Conservation (phyloP, 1,284 basidiomycete genomes). For the Irpex lacteus region DNA sequence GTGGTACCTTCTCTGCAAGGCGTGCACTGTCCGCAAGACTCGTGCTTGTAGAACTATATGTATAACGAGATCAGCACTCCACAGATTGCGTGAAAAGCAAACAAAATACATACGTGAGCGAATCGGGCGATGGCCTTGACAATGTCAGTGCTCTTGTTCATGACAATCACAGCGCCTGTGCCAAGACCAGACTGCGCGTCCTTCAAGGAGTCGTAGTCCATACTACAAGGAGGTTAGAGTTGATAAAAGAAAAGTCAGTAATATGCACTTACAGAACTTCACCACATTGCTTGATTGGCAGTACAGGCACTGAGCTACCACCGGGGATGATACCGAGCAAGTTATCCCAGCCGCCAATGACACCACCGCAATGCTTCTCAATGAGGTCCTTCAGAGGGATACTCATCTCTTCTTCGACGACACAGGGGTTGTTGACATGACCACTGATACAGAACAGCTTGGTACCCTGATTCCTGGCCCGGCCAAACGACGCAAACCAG, state of each 20-base stretch:
- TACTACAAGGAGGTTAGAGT: slow-evolving; percentile 44
- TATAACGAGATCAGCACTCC: neutral
- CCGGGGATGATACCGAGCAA: slow-evolving; percentile 93
- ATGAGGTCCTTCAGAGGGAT: slow-evolving; percentile 93
- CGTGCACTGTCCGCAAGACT: slow-evolving; percentile 98
- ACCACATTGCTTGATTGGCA: slow-evolving; percentile 79
- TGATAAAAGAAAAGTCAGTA: neutral
- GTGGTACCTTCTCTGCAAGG: slow-evolving; percentile 96
- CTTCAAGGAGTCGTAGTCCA: slow-evolving; percentile 99
- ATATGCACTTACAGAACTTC: slow-evolving; percentile 73
- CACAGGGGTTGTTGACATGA: slow-evolving; percentile 98
- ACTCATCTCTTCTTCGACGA: slow-evolving; percentile 99
- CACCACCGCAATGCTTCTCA: slow-evolving; percentile 96
- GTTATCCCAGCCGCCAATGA: slow-evolving; percentile 96
- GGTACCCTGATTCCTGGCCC: slow-evolving; percentile 92
- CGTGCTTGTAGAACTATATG: slow-evolving; percentile 91
- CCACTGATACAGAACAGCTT: slow-evolving; percentile 96
- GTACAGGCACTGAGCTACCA: slow-evolving; percentile 93
- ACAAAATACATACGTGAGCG: slow-evolving; percentile 55
- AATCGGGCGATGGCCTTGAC: slow-evolving; percentile 93
- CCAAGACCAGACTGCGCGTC: slow-evolving; percentile 94
- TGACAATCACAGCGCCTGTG: slow-evolving; percentile 97
- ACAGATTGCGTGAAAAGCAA: neutral
- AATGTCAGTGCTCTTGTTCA: slow-evolving; percentile 97
- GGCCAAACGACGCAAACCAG: slow-evolving; percentile 95